These are phyloP conservation scores for Entrophospora sp. DNA, from an alignment of 192 early-diverging fungal species.

Conservation along the genomic window DNA sequence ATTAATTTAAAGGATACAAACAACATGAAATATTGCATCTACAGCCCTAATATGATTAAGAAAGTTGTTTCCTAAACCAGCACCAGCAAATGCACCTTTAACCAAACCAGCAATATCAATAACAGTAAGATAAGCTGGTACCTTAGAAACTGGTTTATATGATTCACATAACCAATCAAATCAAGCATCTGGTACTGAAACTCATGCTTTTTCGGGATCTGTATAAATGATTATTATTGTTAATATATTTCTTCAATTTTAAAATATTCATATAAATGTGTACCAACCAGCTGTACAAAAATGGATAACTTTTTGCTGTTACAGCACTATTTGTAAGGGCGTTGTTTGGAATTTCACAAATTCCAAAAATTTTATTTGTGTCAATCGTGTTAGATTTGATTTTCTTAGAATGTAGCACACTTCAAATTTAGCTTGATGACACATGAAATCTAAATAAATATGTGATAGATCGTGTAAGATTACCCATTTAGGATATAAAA, in stretches of 20 bases:
- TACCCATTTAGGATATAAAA: too few species aligned
- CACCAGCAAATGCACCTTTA: constrained; percentile 75
- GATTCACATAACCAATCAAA: constrained; percentile 72
- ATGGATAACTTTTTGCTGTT: constrained; percentile 89
- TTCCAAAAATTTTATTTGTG: too few species aligned
- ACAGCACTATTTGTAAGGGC: constrained; percentile 63
- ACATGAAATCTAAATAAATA: too few species aligned
- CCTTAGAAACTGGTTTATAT: constrained; percentile 56
- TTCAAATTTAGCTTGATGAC: too few species aligned
- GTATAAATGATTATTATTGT: constrained; percentile 17
- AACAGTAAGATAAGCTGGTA: constrained; percentile 79
- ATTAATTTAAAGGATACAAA: constrained; percentile 36
- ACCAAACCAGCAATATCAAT: constrained; percentile 98
- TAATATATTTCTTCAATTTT: not conserved
- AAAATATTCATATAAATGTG: not conserved
- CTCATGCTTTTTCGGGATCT: constrained; percentile 86
- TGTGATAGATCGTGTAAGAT: too few species aligned
- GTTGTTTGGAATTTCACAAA: too few species aligned
- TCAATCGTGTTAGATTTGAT: too few species aligned
- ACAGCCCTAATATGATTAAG: constrained; percentile 84
- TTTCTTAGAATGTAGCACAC: too few species aligned
- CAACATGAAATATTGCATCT: constrained; percentile 78
- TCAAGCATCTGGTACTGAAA: constrained; percentile 82
- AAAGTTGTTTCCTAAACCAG: constrained; percentile 88
- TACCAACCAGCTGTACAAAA: constrained; percentile 83